Conservation (phyloP, 768 basidiomycete species). For the Kwoniella sp. region DNA sequence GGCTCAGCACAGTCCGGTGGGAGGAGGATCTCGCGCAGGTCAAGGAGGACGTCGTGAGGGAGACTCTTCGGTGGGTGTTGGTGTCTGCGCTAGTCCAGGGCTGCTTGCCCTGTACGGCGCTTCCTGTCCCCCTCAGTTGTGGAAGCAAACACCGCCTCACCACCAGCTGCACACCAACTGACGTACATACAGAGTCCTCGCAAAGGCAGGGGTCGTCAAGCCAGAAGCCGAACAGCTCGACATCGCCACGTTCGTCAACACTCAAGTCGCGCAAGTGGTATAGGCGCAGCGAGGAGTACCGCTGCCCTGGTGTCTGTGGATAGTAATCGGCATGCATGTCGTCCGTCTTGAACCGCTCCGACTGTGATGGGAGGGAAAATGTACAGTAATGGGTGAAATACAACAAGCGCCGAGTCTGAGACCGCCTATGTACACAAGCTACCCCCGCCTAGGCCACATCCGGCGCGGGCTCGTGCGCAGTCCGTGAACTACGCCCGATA, state of each 20-base stretch:
- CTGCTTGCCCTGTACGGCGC: not conserved
- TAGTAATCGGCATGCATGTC: no score
- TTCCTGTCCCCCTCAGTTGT: not conserved
- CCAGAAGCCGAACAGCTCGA: conserved; percentile 57
- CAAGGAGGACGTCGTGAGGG: conserved; percentile 60
- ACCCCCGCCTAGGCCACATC: no score
- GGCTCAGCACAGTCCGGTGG: conserved; percentile 76
- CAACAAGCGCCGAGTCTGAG: no score
- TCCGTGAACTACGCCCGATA: conserved; percentile 56
- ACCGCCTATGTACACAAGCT: no score
- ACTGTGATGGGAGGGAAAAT: no score
- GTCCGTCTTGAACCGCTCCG: no score
- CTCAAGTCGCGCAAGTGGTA: conserved; percentile 53
- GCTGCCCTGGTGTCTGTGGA: no score
- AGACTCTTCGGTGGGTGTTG: conserved; percentile 64
- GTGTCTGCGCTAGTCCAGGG: no score
- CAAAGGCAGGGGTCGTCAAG: conserved; percentile 70
- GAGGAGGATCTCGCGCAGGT: conserved; percentile 64
- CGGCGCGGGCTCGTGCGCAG: no score
- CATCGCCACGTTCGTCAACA: conserved; percentile 59
- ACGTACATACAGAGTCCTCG: conserved; percentile 63
- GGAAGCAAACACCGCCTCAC: not conserved
- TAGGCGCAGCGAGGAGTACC: no score
- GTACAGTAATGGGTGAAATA: no score
- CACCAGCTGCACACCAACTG: not conserved